A percentile compares a stretch with the other conserved stretches of the same genome.
Conservation (phyloP, 345 rosid species). For the Citrus inodora region DNA sequence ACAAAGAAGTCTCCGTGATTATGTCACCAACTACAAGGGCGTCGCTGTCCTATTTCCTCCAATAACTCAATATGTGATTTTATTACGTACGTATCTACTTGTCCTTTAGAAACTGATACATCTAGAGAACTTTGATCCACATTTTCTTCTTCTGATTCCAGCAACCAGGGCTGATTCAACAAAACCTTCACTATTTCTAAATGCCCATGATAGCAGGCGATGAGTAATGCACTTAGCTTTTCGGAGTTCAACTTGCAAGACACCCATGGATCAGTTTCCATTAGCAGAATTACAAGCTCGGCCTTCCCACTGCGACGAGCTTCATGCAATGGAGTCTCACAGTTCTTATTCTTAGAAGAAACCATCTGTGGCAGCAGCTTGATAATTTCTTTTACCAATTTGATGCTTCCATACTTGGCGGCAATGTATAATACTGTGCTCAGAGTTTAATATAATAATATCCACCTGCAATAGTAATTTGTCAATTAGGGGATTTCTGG, state of each 20-base stretch:
- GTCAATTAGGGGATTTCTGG: no score
- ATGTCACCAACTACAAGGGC: no score
- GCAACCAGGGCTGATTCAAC: background rate
- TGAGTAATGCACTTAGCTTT: background rate
- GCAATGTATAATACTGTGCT: background rate
- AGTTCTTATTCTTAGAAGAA: background rate
- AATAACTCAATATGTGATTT: no score
- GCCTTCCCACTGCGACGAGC: background rate
- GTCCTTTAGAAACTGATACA: constrained; percentile 2
- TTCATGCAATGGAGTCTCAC: constrained; percentile 4
- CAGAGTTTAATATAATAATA: no score
- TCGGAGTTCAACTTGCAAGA: background rate
- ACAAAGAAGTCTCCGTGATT: no score
- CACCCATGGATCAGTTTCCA: background rate
- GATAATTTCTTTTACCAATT: constrained; percentile 1
- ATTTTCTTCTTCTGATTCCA: background rate
- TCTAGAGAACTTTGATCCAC: background rate
- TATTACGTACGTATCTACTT: background rate
- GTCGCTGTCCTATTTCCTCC: no score
- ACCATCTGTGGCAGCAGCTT: background rate
- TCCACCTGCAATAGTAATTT: no score
- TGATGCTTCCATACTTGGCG: background rate
- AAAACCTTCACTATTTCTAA: background rate
- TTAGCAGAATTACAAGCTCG: background rate
- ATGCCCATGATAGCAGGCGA: constrained; percentile 2